Evolutionary conservation across 345 rosid species (phyloP).

Genomic region (Schrenkiella parvula): DNA sequence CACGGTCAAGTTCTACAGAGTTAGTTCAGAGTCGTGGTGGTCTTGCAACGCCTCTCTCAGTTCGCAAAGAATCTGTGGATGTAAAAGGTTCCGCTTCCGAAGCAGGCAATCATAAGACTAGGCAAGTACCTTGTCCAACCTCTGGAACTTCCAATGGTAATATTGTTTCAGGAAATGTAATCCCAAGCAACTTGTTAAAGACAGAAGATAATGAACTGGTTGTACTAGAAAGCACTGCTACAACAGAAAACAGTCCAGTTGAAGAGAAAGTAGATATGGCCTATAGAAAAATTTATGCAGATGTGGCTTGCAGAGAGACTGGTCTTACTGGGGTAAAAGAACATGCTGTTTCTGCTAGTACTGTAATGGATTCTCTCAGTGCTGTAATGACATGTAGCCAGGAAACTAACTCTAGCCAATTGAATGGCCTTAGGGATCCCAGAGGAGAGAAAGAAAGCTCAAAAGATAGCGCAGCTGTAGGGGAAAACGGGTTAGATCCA

Average conservation of each 20-base stretch:
- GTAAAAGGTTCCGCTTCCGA: conserved; percentile 46
- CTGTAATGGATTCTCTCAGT: conserved; percentile 30
- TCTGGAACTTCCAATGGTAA: conserved; percentile 53
- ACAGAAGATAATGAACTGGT: conserved; percentile 37
- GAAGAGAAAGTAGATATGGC: conserved; percentile 37
- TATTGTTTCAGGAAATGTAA: conserved; percentile 36
- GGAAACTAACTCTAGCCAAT: conserved; percentile 34
- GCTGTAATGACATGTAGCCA: conserved; percentile 37
- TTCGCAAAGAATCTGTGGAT: conserved; percentile 50
- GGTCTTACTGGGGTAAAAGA: conserved; percentile 40
- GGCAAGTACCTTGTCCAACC: conserved; percentile 37
- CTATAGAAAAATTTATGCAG: conserved; percentile 26
- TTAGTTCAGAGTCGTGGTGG: conserved; percentile 57
- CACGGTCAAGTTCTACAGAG: conserved; percentile 72
- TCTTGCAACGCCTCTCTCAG: conserved; percentile 50
- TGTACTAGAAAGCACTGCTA: conserved; percentile 32
- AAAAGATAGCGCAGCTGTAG: conserved; percentile 31
- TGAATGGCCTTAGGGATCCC: conserved; percentile 40
- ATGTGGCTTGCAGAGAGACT: conserved; percentile 37
- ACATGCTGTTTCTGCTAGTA: conserved; percentile 35
- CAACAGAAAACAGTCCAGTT: conserved; percentile 33
- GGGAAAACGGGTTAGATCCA: conserved; percentile 46
- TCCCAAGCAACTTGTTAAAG: conserved; percentile 40
- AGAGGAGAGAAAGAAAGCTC: conserved; percentile 36
- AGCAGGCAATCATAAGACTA: conserved; percentile 50